Evolutionary conservation across 768 basidiomycete genomes (phyloP).

Genomic region (Daedaleopsis nitida): DNA sequence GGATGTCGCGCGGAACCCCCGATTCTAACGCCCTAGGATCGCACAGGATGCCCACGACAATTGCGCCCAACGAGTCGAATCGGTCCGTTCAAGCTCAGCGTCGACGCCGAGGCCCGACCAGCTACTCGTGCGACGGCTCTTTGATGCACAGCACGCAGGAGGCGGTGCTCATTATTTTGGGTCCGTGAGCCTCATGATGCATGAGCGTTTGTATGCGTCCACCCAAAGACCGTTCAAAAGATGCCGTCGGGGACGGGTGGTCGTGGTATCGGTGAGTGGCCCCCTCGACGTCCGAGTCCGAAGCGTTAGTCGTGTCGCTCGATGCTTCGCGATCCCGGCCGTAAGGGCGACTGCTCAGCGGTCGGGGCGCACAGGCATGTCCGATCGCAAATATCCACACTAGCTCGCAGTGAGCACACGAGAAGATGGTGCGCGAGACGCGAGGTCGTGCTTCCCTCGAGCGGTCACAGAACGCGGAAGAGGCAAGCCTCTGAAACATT

Average conservation of each 20-base stretch:
- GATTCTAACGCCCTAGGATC: not conserved
- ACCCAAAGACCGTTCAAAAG: not conserved
- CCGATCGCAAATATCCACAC: too few species aligned
- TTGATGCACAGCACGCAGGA: not conserved
- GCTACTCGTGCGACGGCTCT: not conserved
- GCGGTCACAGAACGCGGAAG: not conserved
- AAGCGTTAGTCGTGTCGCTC: too few species aligned
- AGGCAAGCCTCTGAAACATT: not conserved
- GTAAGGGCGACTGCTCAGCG: too few species aligned
- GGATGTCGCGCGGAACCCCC: not conserved
- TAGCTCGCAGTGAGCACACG: too few species aligned
- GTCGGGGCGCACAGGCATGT: too few species aligned
- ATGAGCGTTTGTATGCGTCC: not conserved
- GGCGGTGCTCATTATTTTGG: not conserved
- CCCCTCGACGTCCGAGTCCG: not conserved
- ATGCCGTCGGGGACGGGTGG: not conserved
- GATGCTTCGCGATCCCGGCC: too few species aligned
- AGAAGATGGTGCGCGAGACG: not conserved
- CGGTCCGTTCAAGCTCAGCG: not conserved
- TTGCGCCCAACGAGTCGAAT: not conserved
- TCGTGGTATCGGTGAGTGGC: not conserved
- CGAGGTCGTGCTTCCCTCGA: not conserved
- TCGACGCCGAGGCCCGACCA: not conserved
- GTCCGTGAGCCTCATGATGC: too few species aligned
- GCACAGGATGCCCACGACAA: not conserved